These are phyloP conservation scores for Martiniozyma asiatica DNA, from an alignment of 1,139 yeast genomes.

Conservation along the genomic window DNA sequence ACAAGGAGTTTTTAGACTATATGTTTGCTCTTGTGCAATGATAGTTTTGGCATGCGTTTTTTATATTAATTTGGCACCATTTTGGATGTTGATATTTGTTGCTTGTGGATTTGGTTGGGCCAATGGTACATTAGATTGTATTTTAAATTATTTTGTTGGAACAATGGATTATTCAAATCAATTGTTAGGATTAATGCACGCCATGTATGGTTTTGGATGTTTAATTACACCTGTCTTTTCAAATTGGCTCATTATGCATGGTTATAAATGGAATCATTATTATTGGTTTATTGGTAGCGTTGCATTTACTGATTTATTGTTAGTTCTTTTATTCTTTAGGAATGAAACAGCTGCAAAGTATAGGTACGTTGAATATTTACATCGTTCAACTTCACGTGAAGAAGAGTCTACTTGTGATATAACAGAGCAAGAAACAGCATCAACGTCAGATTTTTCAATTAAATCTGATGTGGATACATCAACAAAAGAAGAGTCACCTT, in stretches of 20 bases:
- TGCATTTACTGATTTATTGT: conserved; percentile 20
- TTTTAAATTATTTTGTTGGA: conserved; percentile 50
- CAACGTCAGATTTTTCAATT: conserved; percentile 3
- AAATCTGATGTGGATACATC: background rate
- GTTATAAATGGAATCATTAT: conserved; percentile 34
- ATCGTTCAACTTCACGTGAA: conserved; percentile 16
- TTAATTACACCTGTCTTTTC: conserved; percentile 43
- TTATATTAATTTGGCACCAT: conserved; percentile 26
- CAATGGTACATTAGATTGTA: conserved; percentile 49
- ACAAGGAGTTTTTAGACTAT: conserved; percentile 21
- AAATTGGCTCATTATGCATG: conserved; percentile 16
- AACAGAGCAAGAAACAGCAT: background rate
- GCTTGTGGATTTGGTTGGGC: conserved; percentile 43
- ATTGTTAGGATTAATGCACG: conserved; percentile 54
- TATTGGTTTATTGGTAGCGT: conserved; percentile 28
- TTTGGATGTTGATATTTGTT: conserved; percentile 25
- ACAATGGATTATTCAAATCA: conserved; percentile 46
- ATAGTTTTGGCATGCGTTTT: conserved; percentile 12
- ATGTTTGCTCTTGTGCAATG: conserved; percentile 12
- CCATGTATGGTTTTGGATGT: conserved; percentile 59
- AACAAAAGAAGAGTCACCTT: conserved; percentile 10
- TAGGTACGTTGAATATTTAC: conserved; percentile 27
- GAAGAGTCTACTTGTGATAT: conserved; percentile 12
- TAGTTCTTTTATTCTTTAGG: conserved; percentile 26
- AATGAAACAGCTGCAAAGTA: conserved; percentile 47